Base-by-base conservation (phyloP, 768 basidiomycete genomes). In the Udeniomyces megalosporus region DNA sequence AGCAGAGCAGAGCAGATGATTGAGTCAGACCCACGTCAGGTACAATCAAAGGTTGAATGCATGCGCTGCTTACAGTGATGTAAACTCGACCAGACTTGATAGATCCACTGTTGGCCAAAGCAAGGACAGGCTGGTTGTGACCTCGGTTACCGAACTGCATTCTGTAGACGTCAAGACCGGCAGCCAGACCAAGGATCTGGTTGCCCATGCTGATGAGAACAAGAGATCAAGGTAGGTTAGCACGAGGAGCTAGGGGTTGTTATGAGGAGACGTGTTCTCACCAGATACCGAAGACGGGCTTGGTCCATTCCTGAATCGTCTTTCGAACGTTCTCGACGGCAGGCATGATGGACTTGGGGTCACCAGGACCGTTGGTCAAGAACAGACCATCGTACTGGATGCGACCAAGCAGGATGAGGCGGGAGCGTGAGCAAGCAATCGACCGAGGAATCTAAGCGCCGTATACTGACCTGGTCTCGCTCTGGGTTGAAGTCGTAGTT, bases 71-170 rank as follows among this genome's bases (percentile, higher is more conserved):
- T 54, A 75, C 75, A 68, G 74, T 99, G 49, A 99, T 92, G 75
- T 97, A 97, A 28, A 97, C 92, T 49, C 95, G 80, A 20, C 95
- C 95, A 56, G 92, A 90, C 72, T 82, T 88, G 77, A 97, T 91
- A 28, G 87, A 89, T 3, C 93, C 92, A 11, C 86, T 80, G 29
- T 84, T 85, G n/a, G 92, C 90, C 58, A 97, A 78, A 31, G 95
- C 93, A 48, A 99, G 79, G 14, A 99, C 95, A 32, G 95, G 95
- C 73, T 99, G 95, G 73, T 99, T 99, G 74, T 99, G 95, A 20
- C 95, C 95, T 67, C 95, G 85, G 73, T 99, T 64, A n/a, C 95
- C 95, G 71, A 97, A 99, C 11, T 85, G 90, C 95, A 99, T 99
- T 49, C 95, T 81, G 74, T 97, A 96, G 22, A 92, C 89, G 68